Evolutionary conservation across 208 protist species (phyloP).

Genomic region (Pavlovales sp.): DNA sequence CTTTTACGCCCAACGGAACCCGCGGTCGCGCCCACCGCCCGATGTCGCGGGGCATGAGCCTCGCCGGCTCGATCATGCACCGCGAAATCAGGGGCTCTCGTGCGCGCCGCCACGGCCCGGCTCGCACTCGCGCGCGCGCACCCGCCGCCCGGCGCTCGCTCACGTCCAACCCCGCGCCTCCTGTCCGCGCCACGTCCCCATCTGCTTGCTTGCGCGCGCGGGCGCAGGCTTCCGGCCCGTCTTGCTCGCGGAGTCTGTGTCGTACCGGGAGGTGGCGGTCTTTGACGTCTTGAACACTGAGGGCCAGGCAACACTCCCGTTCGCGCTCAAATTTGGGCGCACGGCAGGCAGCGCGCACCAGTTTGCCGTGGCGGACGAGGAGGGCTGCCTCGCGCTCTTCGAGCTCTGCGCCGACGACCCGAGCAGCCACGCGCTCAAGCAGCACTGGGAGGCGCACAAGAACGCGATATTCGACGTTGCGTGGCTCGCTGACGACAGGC

Average conservation of each 20-base stretch:
- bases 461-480: slow-evolving; percentile 47
- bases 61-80: not conserved
- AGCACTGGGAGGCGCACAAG: slow-evolving; percentile 33
- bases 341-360: no score
- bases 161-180: no score
- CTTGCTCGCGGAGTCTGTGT: not conserved
- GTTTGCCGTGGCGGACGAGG: slow-evolving; percentile 43
- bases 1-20: no score
- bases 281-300: not conserved
- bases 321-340: not conserved
- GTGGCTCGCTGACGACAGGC: not conserved
- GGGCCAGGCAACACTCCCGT: not conserved
- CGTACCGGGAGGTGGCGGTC: not conserved
- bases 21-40: no score
- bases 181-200: no score
- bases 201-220: no score
- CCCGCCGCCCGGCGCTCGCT: no score
- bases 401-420: not conserved
- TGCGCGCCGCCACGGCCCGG: not conserved
- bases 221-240: not conserved
- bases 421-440: not conserved
- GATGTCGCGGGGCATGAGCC: no score
- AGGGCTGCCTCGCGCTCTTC: slow-evolving; percentile 32
- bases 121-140: not conserved
- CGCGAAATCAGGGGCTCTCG: not conserved